These are phyloP conservation scores for Phytophthora citricola DNA, from an alignment of 352 stramenopile species.

Conservation along the genomic window DNA sequence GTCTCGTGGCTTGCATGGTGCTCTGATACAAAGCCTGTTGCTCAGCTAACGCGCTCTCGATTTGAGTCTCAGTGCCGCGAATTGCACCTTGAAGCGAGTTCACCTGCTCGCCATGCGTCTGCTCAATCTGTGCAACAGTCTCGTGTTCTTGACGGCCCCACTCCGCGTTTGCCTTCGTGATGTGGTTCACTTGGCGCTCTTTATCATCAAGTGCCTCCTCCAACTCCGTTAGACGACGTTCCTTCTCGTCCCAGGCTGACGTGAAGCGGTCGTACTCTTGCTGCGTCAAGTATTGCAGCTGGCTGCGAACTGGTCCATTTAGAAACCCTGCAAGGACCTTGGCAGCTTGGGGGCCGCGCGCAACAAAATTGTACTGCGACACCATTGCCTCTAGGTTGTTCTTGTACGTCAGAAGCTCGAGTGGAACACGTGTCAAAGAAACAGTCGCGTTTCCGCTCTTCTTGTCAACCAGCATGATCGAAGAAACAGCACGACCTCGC, in stretches of 20 bases:
- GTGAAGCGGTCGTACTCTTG: conserved; percentile 74
- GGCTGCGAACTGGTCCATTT: conserved; percentile 54
- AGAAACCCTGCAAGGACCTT: conserved; percentile 69
- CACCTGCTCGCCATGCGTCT: conserved; percentile 49
- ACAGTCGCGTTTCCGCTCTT: conserved; percentile 35
- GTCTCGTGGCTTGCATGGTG: conserved; percentile 79
- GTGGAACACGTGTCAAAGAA: conserved; percentile 48
- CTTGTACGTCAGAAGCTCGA: conserved; percentile 81
- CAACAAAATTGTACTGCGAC: conserved; percentile 81
- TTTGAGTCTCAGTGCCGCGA: conserved; percentile 41
- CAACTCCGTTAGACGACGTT: conserved; percentile 55
- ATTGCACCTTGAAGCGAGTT: conserved; percentile 49
- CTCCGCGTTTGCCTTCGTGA: conserved; percentile 56
- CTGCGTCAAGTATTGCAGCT: conserved; percentile 50
- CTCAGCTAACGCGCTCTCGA: conserved; percentile 58
- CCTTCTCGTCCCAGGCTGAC: conserved; percentile 54
- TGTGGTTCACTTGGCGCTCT: conserved; percentile 51
- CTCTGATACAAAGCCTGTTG: conserved; percentile 76
- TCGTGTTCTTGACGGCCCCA: conserved; percentile 58
- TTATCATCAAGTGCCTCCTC: conserved; percentile 58
- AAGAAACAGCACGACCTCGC: conserved; percentile 56
- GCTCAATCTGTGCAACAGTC: conserved; percentile 54
- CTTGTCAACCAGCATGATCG: conserved; percentile 54
- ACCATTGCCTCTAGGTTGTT: conserved; percentile 81
- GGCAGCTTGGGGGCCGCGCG: conserved; percentile 56